phyloP scores from a whole-genome alignment of 768 basidiomycete species.

The Serendipita sp. region DNA sequence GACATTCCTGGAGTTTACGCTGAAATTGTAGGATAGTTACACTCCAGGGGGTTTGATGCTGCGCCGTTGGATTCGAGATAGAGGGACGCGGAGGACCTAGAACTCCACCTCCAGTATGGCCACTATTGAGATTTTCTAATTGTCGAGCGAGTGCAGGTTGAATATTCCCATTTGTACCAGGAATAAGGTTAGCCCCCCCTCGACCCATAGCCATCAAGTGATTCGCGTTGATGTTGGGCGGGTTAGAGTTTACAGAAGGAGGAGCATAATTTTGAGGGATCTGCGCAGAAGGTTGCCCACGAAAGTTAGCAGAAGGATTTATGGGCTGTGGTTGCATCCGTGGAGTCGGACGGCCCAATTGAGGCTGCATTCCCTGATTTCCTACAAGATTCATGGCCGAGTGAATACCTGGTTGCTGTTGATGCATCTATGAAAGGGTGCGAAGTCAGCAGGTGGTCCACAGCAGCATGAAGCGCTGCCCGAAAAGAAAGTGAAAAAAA shows the following conservation, averaged over 20 bases:
- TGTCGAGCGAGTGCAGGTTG: background rate
- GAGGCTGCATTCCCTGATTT: background rate
- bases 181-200: background rate
- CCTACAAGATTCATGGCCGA: background rate
- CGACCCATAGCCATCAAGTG: no score
- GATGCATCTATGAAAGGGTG: background rate
- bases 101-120: background rate
- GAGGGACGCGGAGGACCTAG: background rate
- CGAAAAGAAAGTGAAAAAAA: background rate
- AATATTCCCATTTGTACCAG: background rate
- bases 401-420: background rate
- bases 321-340: background rate
- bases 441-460: constrained; percentile 3
- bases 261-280: background rate
- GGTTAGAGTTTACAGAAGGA: background rate
- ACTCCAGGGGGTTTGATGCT: background rate
- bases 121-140: background rate
- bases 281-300: background rate
- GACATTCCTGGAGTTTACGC: no score
- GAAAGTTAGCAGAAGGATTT: background rate
- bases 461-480: constrained; percentile 3
- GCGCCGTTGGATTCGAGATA: background rate
- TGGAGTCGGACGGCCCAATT: background rate
- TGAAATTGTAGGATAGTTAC: background rate
- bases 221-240: background rate